phyloP scores from a whole-genome alignment of 2,329 filamentous ascomycete species.

The Talaromyces pinophilus region DNA sequence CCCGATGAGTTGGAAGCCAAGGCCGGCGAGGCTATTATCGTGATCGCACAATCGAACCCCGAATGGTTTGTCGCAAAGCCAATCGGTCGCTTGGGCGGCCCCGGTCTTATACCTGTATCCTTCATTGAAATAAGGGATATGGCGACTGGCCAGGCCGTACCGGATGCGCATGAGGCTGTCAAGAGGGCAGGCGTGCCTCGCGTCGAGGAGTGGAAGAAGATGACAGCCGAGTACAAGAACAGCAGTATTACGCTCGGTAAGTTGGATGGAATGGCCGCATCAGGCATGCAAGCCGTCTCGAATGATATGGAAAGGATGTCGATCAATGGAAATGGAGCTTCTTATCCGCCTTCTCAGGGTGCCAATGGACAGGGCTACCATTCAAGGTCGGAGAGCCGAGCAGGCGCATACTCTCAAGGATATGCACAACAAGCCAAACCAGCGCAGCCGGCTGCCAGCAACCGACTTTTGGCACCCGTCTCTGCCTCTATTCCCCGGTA shows the following conservation, averaged over 20 bases:
- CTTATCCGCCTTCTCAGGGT: slow-evolving; percentile 49
- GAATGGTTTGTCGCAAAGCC: slow-evolving; percentile 99
- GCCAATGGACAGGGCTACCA: slow-evolving; percentile 48
- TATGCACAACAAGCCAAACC: slow-evolving; percentile 44
- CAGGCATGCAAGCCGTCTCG: slow-evolving; percentile 59
- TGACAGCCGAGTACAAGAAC: slow-evolving; percentile 99
- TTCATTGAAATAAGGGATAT: slow-evolving; percentile 97
- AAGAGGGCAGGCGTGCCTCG: slow-evolving; percentile 84
- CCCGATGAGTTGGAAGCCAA: slow-evolving; percentile 97
- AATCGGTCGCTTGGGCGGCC: slow-evolving; percentile 94
- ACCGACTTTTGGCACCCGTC: slow-evolving; percentile 68
- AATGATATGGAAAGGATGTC: slow-evolving; percentile 79
- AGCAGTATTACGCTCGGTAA: slow-evolving; percentile 96
- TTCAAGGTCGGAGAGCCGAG: slow-evolving; percentile 44
- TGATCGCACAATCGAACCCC: slow-evolving; percentile 96
- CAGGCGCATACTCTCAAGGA: slow-evolving; percentile 30
- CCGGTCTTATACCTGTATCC: slow-evolving; percentile 91
- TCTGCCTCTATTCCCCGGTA: slow-evolving; percentile 86
- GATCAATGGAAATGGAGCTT: slow-evolving; percentile 59
- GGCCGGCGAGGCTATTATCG: slow-evolving; percentile 93
- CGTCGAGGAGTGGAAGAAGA: slow-evolving; percentile 99
- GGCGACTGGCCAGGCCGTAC: slow-evolving; percentile 77
- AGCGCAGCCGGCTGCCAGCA: slow-evolving; percentile 51
- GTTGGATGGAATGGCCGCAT: slow-evolving; percentile 58
- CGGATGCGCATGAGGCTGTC: slow-evolving; percentile 82